Conservation (phyloP, 176 grass and related monocot species). For the Elymus sibiricus region DNA sequence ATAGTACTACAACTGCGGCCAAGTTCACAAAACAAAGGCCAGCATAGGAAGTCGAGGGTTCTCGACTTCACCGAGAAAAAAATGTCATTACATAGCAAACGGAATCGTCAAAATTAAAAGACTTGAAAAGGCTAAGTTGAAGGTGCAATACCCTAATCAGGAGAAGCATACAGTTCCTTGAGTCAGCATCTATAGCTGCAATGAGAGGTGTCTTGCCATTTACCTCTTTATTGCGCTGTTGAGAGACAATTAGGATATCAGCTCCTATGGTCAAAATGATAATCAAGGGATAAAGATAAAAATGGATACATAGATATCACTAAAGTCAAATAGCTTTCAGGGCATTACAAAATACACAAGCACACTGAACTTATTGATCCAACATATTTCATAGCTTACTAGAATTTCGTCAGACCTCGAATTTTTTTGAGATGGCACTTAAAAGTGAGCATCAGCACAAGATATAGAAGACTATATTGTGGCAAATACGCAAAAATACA, state of each 20-base stretch:
- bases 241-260: not conserved
- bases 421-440: not conserved
- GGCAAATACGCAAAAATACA: not conserved
- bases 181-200: not conserved
- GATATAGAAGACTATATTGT: not conserved
- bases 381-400: not conserved
- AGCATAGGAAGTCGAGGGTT: not conserved
- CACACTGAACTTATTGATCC: not conserved
- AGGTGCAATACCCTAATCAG: not conserved
- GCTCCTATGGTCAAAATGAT: not conserved
- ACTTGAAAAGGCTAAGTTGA: not conserved
- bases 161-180: conserved; percentile 2
- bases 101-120: not conserved
- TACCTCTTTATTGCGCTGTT: not conserved
- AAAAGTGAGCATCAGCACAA: not conserved
- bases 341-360: not conserved
- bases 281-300: not conserved
- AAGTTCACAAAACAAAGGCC: not conserved
- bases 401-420: not conserved
- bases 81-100: not conserved
- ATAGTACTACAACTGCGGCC: too few relatives aligned
- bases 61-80: not conserved
- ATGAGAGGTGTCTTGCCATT: not conserved
- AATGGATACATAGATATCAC: not conserved
- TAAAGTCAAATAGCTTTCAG: not conserved